Conservation (phyloP, 2,329 filamentous ascomycete genomes). For the Aspergillus sp. region DNA sequence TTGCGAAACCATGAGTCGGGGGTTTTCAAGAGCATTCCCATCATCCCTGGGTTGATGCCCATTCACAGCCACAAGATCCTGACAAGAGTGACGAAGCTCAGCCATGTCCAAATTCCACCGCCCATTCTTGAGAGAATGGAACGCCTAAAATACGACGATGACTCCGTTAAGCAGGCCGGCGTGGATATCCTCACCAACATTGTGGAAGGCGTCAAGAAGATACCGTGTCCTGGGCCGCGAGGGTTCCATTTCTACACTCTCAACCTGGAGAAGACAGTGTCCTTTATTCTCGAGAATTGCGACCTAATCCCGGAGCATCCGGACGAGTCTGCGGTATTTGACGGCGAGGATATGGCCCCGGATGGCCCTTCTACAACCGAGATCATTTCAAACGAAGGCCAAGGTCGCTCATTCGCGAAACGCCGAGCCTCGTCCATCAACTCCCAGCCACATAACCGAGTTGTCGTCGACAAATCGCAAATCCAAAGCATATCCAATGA, state of each 20-base stretch:
- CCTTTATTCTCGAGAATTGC: conserved; percentile 79
- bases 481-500: conserved; percentile 16
- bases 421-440: conserved; percentile 69
- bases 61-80: conserved; percentile 97
- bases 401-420: conserved; percentile 24
- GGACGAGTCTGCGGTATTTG: conserved; percentile 34
- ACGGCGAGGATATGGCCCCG: conserved; percentile 17
- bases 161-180: conserved; percentile 39
- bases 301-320: conserved; percentile 63
- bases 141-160: conserved; percentile 37
- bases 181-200: conserved; percentile 68
- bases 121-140: conserved; percentile 56
- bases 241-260: conserved; percentile 98
- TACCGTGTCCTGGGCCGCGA: conserved; percentile 51
- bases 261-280: conserved; percentile 91
- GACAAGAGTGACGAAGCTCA: conserved; percentile 85
- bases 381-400: conserved; percentile 15
- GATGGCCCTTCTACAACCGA: conserved; percentile 15
- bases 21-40: conserved; percentile 73
- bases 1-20: conserved; percentile 75
- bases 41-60: conserved; percentile 93
- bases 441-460: conserved; percentile 75
- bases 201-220: conserved; percentile 63
- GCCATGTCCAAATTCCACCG: conserved; percentile 72
- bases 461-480: conserved; percentile 60